Evolutionary conservation across 2,329 filamentous ascomycete genomes (phyloP).

Genomic region (Ophiocordyceps sinensis): DNA sequence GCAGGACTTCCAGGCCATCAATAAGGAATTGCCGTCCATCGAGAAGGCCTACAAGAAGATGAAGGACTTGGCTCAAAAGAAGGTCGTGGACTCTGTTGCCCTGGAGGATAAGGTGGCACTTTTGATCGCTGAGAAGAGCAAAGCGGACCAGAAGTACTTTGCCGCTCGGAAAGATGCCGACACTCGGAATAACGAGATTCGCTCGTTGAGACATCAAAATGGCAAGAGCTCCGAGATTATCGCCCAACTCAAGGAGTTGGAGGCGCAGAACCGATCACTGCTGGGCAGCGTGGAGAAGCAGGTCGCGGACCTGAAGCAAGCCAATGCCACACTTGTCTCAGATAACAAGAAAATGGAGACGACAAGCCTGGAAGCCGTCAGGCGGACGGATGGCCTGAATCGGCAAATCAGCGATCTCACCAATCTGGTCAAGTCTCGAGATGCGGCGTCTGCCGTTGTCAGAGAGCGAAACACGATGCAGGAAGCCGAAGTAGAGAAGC

Average conservation of each 20-base stretch:
- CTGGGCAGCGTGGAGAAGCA: slow-evolving; percentile 85
- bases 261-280: slow-evolving; percentile 60
- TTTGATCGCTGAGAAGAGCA: slow-evolving; percentile 76
- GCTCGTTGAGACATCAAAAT: slow-evolving; percentile 67
- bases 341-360: slow-evolving; percentile 67
- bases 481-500: slow-evolving; percentile 65
- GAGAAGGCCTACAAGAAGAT: slow-evolving; percentile 85
- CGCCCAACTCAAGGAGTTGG: slow-evolving; percentile 79
- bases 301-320: slow-evolving; percentile 65
- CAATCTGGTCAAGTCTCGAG: slow-evolving; percentile 59
- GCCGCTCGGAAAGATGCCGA: slow-evolving; percentile 91
- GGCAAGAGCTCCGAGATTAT: slow-evolving; percentile 89
- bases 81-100: slow-evolving; percentile 60
- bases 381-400: slow-evolving; percentile 57
- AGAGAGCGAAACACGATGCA: slow-evolving; percentile 45
- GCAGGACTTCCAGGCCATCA: slow-evolving; percentile 69
- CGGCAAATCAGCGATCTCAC: slow-evolving; percentile 67
- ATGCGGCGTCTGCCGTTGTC: slow-evolving; percentile 38
- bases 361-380: slow-evolving; percentile 52
- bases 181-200: slow-evolving; percentile 65
- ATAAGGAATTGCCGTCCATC: slow-evolving; percentile 76
- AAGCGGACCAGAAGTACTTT: slow-evolving; percentile 97
- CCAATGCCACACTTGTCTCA: slow-evolving; percentile 52
- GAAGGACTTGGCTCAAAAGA: slow-evolving; percentile 71
- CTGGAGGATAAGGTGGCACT: slow-evolving; percentile 67